Conservation (phyloP, 352 stramenopile species). For the Elongisporangium anandrum region DNA sequence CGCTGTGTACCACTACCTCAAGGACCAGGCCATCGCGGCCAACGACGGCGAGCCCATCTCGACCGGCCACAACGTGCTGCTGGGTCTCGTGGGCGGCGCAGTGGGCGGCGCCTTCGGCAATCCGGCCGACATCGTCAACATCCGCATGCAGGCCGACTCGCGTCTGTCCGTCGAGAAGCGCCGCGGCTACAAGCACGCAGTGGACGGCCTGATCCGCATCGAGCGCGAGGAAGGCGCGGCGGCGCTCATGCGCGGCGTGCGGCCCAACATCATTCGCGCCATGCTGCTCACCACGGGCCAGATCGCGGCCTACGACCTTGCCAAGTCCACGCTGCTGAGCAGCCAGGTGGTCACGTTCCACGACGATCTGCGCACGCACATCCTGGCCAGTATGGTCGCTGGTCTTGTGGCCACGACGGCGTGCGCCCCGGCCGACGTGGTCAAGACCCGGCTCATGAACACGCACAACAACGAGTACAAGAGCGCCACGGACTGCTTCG, state of each 20-base stretch:
- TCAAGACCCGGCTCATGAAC: slow-evolving; percentile 85
- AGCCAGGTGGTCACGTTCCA: slow-evolving; percentile 37
- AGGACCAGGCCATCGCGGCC: slow-evolving; percentile 62
- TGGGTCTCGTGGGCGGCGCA: slow-evolving; percentile 67
- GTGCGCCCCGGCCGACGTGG: slow-evolving; percentile 72
- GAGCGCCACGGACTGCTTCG: slow-evolving; percentile 75
- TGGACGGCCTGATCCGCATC: slow-evolving; percentile 67
- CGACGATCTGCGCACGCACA: slow-evolving; percentile 71
- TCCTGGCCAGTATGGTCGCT: slow-evolving; percentile 71
- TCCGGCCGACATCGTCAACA: slow-evolving; percentile 79
- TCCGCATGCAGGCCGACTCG: slow-evolving; percentile 81
- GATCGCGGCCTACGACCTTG: slow-evolving; percentile 79
- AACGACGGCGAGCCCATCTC: slow-evolving; percentile 66
- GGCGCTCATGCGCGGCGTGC: slow-evolving; percentile 64
- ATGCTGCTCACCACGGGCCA: slow-evolving; percentile 82
- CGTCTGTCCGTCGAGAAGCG: slow-evolving; percentile 50
- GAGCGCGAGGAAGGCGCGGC: slow-evolving; percentile 57
- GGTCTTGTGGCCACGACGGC: slow-evolving; percentile 74
- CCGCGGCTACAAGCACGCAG: slow-evolving; percentile 79
- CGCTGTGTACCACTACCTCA: slow-evolving; percentile 80
- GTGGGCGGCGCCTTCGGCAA: slow-evolving; percentile 68
- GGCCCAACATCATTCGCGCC: slow-evolving; percentile 80
- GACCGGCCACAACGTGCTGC: slow-evolving; percentile 59
- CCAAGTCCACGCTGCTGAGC: slow-evolving; percentile 52
- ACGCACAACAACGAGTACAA: slow-evolving; percentile 80